Evolutionary conservation across 2,329 filamentous ascomycete species (phyloP), one percentile per base, ranked within the genome.

Genomic region (Apiospora marii): DNA sequence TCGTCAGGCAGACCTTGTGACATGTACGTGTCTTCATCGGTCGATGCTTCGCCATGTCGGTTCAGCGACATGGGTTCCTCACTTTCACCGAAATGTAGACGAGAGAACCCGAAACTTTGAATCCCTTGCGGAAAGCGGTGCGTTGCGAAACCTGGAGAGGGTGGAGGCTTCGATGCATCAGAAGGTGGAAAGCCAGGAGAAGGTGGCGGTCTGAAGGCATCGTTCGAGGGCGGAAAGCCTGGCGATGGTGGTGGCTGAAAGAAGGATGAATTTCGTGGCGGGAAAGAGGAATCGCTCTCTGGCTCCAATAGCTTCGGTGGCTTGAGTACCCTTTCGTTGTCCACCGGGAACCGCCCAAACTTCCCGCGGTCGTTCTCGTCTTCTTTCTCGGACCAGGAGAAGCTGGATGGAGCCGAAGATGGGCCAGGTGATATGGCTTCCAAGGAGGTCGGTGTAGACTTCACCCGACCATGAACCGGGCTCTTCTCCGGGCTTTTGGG

Each of bases 371-470:
- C 83, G n/a, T 80, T 79, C 44, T 84, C 82, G 67, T 86, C 84
- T 69, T 87, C 85, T 69, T 84, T 83, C 72, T 87, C 85, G 12
- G 85, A 84, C 89, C 90, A 92, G 1, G 88, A 87, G 71, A 90
- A 88, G 70, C 84, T 90, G 12, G 90, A 89, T 0, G 92, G 92
- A 2, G 92, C 91, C 1, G 91, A 93, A 0, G 91, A 92, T 14
- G 92, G 91, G 0, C 91, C 91, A 0, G 90, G 88, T 0, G 88
- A 89, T 27, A 91, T 85, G 4, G 85, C 80, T 49, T 87, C 86
- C 12, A 83, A 77, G 43, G 82, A 77, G 43, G 82, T 84, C 0
- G 89, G 85, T 4, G 87, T 88, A 2, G 89, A 90, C 75, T 87
- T 88, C 1, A 86, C 87, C 68, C 89, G 84, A 4, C 83, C 82